These are phyloP conservation scores for Micractinium sp. DNA, from an alignment of 139 green algal species.

Conservation along the genomic window DNA sequence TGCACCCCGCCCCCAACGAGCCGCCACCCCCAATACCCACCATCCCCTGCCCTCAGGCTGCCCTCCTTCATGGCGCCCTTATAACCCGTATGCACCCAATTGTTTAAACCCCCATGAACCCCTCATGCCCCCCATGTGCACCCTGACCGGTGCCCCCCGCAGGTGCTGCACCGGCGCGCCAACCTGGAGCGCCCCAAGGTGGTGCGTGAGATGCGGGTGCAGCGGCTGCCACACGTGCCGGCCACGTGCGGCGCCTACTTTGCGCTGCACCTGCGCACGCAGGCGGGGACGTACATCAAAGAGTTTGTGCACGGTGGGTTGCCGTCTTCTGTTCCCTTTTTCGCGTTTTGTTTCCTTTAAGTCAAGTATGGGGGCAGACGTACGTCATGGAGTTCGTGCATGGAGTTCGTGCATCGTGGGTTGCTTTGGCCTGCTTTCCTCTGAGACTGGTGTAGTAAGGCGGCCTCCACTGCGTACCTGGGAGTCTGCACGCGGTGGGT, in stretches of 20 bases:
- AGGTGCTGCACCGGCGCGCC: constrained; percentile 81
- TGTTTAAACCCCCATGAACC: background rate
- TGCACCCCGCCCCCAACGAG: too few relatives aligned
- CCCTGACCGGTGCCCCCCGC: too few relatives aligned
- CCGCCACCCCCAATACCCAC: background rate
- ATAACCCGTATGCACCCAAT: background rate
- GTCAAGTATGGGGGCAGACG: too few relatives aligned
- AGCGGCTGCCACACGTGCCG: constrained; percentile 18
- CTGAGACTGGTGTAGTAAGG: too few relatives aligned
- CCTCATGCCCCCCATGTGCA: too few relatives aligned
- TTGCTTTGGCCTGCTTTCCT: background rate
- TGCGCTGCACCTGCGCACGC: constrained; percentile 71
- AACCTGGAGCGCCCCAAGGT: constrained; percentile 53
- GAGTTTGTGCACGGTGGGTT: constrained; percentile 91
- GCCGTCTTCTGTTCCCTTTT: background rate
- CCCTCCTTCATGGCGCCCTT: too few relatives aligned
- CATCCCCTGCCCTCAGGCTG: too few relatives aligned
- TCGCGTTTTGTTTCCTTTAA: too few relatives aligned
- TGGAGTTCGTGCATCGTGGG: background rate
- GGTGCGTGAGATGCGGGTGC: constrained; percentile 30
- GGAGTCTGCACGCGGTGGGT: too few relatives aligned
- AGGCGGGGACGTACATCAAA: constrained; percentile 92
- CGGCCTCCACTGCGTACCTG: too few relatives aligned
- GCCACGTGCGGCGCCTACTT: constrained; percentile 55
- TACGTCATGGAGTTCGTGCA: background rate